Percentiles rank a stretch among this genome's conserved stretches.
phyloP scores from a whole-genome alignment of 225 moss, liverwort and hornwort species.

The Lunularia cruciata region DNA sequence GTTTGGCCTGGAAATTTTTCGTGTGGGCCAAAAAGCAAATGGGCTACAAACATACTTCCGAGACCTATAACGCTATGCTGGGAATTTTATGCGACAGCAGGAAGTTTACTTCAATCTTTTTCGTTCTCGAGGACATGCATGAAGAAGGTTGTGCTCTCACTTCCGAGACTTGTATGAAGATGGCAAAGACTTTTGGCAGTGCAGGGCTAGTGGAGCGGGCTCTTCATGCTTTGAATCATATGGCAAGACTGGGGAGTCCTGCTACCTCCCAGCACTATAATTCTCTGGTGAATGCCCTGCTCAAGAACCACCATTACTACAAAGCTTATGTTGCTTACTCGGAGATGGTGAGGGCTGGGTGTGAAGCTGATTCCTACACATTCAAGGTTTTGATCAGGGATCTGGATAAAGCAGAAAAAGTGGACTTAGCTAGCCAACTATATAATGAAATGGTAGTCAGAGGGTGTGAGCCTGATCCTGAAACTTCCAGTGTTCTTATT shows the following conservation, averaged over 20 bases:
- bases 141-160: conserved; percentile 46
- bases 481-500: conserved; percentile 37
- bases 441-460: conserved; percentile 67
- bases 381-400: conserved; percentile 69
- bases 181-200: conserved; percentile 64
- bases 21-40: conserved; percentile 83
- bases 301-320: conserved; percentile 30
- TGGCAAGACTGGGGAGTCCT: conserved; percentile 36
- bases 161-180: conserved; percentile 55
- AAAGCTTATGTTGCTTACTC: conserved; percentile 44
- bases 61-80: conserved; percentile 71
- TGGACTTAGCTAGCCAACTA: conserved; percentile 61
- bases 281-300: conserved; percentile 28
- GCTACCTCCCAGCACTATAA: conserved; percentile 31
- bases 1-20: conserved; percentile 64
- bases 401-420: conserved; percentile 48
- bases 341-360: conserved; percentile 49
- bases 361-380: conserved; percentile 55
- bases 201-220: conserved; percentile 53
- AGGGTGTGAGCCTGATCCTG: conserved; percentile 62
- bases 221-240: conserved; percentile 42
- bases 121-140: conserved; percentile 66
- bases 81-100: conserved; percentile 50
- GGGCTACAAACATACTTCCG: conserved; percentile 60
- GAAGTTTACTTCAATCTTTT: conserved; percentile 67